phyloP scores from a whole-genome alignment of 768 basidiomycete species.

The Lepiota brunneoincarnata region DNA sequence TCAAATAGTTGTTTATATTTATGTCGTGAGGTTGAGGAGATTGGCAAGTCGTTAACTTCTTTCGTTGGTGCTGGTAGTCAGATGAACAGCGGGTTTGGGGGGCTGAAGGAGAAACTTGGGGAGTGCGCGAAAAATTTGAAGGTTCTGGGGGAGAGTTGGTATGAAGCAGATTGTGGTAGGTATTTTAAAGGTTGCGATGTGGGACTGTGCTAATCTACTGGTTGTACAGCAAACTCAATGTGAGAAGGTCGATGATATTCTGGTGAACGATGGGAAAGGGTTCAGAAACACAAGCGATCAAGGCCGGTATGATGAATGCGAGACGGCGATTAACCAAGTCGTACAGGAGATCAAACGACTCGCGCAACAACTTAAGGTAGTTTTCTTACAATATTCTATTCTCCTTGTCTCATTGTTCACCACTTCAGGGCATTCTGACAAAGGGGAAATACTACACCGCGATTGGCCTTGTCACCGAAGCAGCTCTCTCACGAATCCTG shows the following conservation, averaged over 20 bases:
- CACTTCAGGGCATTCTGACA: constrained; percentile 57
- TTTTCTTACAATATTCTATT: background rate
- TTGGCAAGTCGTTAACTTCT: constrained; percentile 21
- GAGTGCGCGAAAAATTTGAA: constrained; percentile 53
- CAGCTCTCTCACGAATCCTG: constrained; percentile 63
- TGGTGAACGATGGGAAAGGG: constrained; percentile 55
- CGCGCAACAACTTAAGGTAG: constrained; percentile 72
- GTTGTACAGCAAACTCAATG: constrained; percentile 47
- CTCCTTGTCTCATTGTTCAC: background rate
- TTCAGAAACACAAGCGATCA: constrained; percentile 72
- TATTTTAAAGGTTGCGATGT: background rate
- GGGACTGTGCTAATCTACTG: constrained; percentile 1
- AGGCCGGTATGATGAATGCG: constrained; percentile 74
- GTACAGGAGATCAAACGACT: constrained; percentile 61
- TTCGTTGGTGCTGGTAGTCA: constrained; percentile 20
- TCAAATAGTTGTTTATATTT: constrained; percentile 83
- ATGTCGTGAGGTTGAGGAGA: constrained; percentile 44
- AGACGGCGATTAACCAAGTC: constrained; percentile 60
- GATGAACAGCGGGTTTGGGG: constrained; percentile 9
- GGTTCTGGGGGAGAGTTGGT: constrained; percentile 65
- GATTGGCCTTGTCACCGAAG: constrained; percentile 69
- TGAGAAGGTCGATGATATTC: constrained; percentile 37
- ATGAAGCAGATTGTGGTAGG: constrained; percentile 68
- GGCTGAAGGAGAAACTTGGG: constrained; percentile 42
- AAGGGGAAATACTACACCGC: constrained; percentile 71